A percentile compares a stretch with the other conserved stretches of the same genome.
Conservation (phyloP, 495 filamentous ascomycete genomes). For the Pseudomonodictys pantanalensis region DNA sequence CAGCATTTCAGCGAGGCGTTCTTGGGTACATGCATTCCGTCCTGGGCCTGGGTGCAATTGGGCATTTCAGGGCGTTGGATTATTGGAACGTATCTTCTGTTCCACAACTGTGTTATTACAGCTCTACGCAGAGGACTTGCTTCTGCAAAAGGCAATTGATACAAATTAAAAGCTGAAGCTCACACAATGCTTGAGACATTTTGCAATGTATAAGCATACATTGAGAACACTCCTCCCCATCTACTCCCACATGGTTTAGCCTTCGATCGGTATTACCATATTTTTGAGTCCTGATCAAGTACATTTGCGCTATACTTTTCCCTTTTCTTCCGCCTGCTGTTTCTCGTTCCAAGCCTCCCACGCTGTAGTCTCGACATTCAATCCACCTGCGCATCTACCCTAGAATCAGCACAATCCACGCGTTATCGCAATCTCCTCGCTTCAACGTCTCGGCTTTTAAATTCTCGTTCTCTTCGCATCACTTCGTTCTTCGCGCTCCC, state of each 20-base stretch:
- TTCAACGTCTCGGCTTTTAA: not conserved
- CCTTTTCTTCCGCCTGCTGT: no score
- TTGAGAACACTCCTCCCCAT: no score
- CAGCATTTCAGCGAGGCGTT: not conserved
- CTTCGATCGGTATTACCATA: no score
- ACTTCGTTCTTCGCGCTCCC: not conserved
- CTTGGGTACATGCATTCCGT: not conserved
- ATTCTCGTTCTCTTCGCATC: not conserved
- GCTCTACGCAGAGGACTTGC: no score
- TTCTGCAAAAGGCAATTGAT: no score
- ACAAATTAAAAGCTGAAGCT: no score
- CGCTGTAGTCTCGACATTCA: slow-evolving; percentile 78
- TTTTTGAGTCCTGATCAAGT: no score
- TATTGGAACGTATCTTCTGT: not conserved
- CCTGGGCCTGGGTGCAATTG: not conserved
- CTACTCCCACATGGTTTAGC: no score
- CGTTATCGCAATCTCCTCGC: slow-evolving; percentile 5
- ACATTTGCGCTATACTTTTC: no score
- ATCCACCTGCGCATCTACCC: slow-evolving; percentile 66
- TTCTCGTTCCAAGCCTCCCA: slow-evolving; percentile 55
- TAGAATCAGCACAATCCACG: slow-evolving; percentile 1
- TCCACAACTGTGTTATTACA: not conserved
- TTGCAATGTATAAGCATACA: no score
- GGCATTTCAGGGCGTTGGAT: not conserved
- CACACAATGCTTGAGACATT: no score